Conservation (phyloP, 192 early-diverging fungal genomes). For the Haplosporangium gracile region DNA sequence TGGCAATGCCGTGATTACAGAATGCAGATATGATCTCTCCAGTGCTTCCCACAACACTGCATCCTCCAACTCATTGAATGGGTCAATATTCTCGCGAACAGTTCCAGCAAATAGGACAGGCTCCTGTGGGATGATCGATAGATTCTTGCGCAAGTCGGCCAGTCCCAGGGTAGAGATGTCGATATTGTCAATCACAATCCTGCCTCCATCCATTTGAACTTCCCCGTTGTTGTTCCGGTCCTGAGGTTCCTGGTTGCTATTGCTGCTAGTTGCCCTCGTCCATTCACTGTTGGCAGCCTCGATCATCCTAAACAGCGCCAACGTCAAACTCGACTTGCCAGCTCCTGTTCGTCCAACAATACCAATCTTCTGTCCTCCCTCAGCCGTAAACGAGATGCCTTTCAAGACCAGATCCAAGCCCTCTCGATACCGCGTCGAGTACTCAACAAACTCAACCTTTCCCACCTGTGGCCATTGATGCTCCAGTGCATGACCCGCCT, state of each 20-base stretch:
- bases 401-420: constrained; percentile 79
- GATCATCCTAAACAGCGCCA: constrained; percentile 62
- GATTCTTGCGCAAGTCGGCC: constrained; percentile 63
- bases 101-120: constrained; percentile 75
- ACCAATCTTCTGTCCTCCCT: constrained; percentile 79
- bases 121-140: constrained; percentile 85
- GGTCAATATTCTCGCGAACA: constrained; percentile 69
- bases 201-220: constrained; percentile 53
- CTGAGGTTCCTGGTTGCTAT: neutral
- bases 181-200: constrained; percentile 78
- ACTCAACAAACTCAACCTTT: constrained; percentile 71
- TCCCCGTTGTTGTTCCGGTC: neutral
- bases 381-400: constrained; percentile 73
- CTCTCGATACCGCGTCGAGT: constrained; percentile 80
- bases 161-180: constrained; percentile 72
- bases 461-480: constrained; percentile 79
- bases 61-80: constrained; percentile 61
- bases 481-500: constrained; percentile 76
- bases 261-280: neutral
- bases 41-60: constrained; percentile 76
- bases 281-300: constrained; percentile 45
- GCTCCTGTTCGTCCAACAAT: constrained; percentile 80
- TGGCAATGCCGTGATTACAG: constrained; percentile 67
- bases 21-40: constrained; percentile 73
- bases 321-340: constrained; percentile 65